Evolutionary conservation across 2,329 filamentous ascomycete species (phyloP).

Genomic region (Zelopaecilomyces penicillatus): DNA sequence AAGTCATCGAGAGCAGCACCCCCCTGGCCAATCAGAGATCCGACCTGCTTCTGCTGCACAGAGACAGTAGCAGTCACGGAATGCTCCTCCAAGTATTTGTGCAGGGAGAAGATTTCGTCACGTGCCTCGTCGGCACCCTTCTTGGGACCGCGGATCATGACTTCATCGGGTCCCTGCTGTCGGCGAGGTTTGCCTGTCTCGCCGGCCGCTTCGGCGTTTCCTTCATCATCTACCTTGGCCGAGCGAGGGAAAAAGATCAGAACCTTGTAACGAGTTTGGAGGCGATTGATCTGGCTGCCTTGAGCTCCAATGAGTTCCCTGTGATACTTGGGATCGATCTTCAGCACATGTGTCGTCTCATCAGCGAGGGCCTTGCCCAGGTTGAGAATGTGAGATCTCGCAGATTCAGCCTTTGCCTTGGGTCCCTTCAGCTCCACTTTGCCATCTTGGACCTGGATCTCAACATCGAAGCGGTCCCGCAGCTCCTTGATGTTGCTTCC

Average conservation of each 20-base stretch:
- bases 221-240: constrained; percentile 64
- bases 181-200: constrained; percentile 58
- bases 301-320: constrained; percentile 85
- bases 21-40: constrained; percentile 86
- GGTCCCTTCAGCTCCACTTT: constrained; percentile 94
- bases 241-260: constrained; percentile 85
- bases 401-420: constrained; percentile 84
- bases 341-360: constrained; percentile 77
- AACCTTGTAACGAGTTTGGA: constrained; percentile 89
- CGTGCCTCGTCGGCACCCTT: constrained; percentile 87
- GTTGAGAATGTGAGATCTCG: constrained; percentile 71
- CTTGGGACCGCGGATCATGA: constrained; percentile 83
- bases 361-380: constrained; percentile 81
- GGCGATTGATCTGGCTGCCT: constrained; percentile 79
- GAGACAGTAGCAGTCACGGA: constrained; percentile 71
- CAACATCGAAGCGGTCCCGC: constrained; percentile 58
- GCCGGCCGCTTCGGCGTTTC: constrained; percentile 58
- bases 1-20: constrained; percentile 88
- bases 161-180: constrained; percentile 77
- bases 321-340: constrained; percentile 91
- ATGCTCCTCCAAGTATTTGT: constrained; percentile 86
- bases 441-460: constrained; percentile 85
- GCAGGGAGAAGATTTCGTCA: constrained; percentile 79
- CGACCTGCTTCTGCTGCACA: constrained; percentile 84
- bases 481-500: constrained; percentile 59